These are phyloP conservation scores for Rosa persica DNA, from an alignment of 306 rosid species.

Conservation along the genomic window DNA sequence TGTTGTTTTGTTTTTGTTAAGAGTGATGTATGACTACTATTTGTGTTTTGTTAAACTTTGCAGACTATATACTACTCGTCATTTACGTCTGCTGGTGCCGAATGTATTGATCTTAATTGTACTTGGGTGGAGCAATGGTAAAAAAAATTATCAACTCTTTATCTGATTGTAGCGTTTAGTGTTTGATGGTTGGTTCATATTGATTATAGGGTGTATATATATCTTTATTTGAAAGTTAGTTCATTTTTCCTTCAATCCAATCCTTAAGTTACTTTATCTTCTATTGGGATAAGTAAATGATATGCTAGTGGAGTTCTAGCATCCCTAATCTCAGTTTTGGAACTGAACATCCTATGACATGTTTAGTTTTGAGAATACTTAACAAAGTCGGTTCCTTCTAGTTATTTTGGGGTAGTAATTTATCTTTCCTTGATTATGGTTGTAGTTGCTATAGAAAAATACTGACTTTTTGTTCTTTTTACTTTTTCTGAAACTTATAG, in stretches of 20 bases:
- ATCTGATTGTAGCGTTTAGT: background rate
- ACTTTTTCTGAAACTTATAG: constrained; percentile 30
- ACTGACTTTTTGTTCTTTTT: background rate
- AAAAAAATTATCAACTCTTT: constrained; percentile 16
- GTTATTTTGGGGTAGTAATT: background rate
- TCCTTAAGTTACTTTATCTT: no score
- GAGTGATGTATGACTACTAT: background rate
- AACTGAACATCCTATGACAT: no score
- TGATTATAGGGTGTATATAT: no score
- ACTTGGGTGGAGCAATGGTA: constrained; percentile 99
- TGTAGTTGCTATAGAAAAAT: constrained; percentile 5
- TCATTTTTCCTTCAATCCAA: no score
- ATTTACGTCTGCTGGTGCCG: constrained; percentile 92
- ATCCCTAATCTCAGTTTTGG: no score
- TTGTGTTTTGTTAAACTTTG: constrained; percentile 31
- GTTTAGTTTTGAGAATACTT: no score
- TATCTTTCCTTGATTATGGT: background rate
- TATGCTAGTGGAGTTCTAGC: no score
- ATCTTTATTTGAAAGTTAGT: no score
- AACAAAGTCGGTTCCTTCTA: no score
- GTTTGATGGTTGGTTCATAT: no score
- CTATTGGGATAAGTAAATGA: no score
- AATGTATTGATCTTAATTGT: constrained; percentile 89
- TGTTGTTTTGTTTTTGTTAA: background rate
- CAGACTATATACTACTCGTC: constrained; percentile 92